Evolutionary conservation across 768 basidiomycete species (phyloP).

Genomic region (Suillus luteus): DNA sequence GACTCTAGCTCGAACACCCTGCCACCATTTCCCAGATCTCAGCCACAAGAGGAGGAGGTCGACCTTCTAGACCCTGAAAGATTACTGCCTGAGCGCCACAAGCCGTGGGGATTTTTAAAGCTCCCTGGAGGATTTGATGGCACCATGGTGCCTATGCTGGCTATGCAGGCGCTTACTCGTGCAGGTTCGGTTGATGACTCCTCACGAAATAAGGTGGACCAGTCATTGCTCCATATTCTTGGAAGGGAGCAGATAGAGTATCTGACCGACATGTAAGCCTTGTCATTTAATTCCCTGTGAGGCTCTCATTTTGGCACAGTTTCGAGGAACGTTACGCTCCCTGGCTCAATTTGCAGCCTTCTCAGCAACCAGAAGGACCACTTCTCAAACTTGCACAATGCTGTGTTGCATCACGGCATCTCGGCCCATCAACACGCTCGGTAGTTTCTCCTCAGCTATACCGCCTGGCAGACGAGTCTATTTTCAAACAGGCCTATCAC

Average conservation of each 20-base stretch:
- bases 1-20: conserved; percentile 18
- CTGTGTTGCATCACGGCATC: conserved; percentile 46
- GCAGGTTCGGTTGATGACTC: conserved; percentile 28
- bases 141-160: conserved; percentile 47
- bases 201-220: conserved; percentile 24
- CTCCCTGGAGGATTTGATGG: conserved; percentile 44
- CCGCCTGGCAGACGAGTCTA: conserved; percentile 41
- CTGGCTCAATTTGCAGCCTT: conserved; percentile 44
- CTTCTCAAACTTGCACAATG: conserved; percentile 48
- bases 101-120: conserved; percentile 42
- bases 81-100: conserved; percentile 36
- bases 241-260: conserved; percentile 36
- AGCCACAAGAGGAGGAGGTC: conserved; percentile 28
- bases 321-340: conserved; percentile 47
- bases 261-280: conserved; percentile 41
- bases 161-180: conserved; percentile 44
- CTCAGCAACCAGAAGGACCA: conserved; percentile 31
- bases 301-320: conserved; percentile 23
- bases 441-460: conserved; percentile 42
- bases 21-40: conserved; percentile 22
- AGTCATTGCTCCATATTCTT: conserved; percentile 36
- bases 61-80: conserved; percentile 37
- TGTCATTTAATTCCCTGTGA: neutral
- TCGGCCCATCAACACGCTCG: conserved; percentile 37
- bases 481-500: conserved; percentile 43